Evolutionary conservation across 1,139 yeast genomes (phyloP).

Genomic region (Protomyces pachydermus): DNA sequence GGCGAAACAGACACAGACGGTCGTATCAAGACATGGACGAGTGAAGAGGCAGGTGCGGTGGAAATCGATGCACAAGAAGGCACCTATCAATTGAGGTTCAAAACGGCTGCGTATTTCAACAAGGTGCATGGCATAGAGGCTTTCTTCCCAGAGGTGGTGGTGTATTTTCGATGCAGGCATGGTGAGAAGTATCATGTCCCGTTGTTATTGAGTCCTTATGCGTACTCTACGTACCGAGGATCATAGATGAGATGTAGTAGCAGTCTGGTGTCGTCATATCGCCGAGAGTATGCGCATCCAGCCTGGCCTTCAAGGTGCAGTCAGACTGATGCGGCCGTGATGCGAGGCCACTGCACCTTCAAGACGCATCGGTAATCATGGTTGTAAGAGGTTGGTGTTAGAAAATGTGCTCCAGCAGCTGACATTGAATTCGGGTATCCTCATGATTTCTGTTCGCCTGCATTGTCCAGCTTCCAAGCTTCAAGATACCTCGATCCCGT

Average conservation of each 20-base stretch:
- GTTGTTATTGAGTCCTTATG: conserved; percentile 68
- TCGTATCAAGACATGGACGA: conserved; percentile 19
- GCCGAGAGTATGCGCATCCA: too few relatives aligned
- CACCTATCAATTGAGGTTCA: conserved; percentile 18
- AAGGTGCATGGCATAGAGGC: conserved; percentile 14
- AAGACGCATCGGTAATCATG: too few relatives aligned
- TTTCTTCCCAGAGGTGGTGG: conserved; percentile 31
- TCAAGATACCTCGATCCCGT: conserved; percentile 11
- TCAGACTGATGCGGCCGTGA: too few relatives aligned
- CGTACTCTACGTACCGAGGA: conserved; percentile 89
- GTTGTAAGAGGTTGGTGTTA: too few relatives aligned
- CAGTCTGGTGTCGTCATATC: too few relatives aligned
- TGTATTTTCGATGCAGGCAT: conserved; percentile 26
- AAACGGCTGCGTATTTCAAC: conserved; percentile 24
- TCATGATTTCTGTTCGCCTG: not conserved
- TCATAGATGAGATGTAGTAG: conserved; percentile 40
- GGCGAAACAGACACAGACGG: conserved; percentile 27
- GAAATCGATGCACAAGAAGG: conserved; percentile 6
- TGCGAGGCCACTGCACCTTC: too few relatives aligned
- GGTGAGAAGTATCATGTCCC: conserved; percentile 77
- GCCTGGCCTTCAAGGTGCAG: too few relatives aligned
- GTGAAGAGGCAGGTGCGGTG: not conserved
- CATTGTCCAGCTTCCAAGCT: conserved; percentile 10
- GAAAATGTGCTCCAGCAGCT: too few relatives aligned
- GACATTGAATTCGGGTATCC: not conserved